Percentiles rank a stretch among this genome's conserved stretches.
These are phyloP conservation scores for Elsinoe ampelina DNA, from an alignment of 2,329 filamentous ascomycete species.

Conservation along the genomic window DNA sequence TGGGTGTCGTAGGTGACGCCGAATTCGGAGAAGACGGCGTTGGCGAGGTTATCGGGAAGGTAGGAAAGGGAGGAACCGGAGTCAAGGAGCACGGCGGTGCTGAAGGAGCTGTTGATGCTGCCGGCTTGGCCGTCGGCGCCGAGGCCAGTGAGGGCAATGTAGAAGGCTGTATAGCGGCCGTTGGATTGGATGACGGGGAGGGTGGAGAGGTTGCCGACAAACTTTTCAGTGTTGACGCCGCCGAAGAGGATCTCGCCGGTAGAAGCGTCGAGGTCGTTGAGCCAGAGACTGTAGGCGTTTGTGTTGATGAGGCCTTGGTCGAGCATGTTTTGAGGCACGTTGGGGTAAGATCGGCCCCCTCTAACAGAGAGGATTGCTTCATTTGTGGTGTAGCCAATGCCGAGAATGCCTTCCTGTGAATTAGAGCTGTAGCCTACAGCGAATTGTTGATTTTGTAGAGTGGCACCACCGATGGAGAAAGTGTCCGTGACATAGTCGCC, in stretches of 20 bases:
- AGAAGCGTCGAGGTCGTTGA: slow-evolving; percentile 49
- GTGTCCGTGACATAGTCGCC: slow-evolving; percentile 77
- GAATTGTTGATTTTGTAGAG: slow-evolving; percentile 54
- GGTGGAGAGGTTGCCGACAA: slow-evolving; percentile 51
- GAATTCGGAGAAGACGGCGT: slow-evolving; percentile 32
- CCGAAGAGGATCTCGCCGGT: slow-evolving; percentile 69
- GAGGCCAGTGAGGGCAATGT: slow-evolving; percentile 43
- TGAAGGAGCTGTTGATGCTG: slow-evolving; percentile 35
- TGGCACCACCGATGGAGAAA: slow-evolving; percentile 49
- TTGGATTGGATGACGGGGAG: slow-evolving; percentile 48
- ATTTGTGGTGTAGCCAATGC: slow-evolving; percentile 72
- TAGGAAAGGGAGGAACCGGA: slow-evolving; percentile 67
- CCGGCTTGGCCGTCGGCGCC: slow-evolving; percentile 34
- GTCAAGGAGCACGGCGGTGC: slow-evolving; percentile 56
- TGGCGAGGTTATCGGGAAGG: slow-evolving; percentile 52
- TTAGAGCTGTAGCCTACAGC: slow-evolving; percentile 59
- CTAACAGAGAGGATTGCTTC: slow-evolving; percentile 62
- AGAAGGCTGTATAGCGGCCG: slow-evolving; percentile 43
- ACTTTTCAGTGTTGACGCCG: slow-evolving; percentile 70
- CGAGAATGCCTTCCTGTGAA: slow-evolving; percentile 63
- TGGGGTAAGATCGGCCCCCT: slow-evolving; percentile 42
- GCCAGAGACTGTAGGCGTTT: slow-evolving; percentile 61
- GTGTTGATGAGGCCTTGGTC: slow-evolving; percentile 52
- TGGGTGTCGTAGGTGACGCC: slow-evolving; percentile 33
- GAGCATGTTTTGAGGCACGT: slow-evolving; percentile 57